Percentiles rank a stretch among this genome's conserved stretches.
Conservation (phyloP, 331 rosid genomes). For the Prunus yedoensis region DNA sequence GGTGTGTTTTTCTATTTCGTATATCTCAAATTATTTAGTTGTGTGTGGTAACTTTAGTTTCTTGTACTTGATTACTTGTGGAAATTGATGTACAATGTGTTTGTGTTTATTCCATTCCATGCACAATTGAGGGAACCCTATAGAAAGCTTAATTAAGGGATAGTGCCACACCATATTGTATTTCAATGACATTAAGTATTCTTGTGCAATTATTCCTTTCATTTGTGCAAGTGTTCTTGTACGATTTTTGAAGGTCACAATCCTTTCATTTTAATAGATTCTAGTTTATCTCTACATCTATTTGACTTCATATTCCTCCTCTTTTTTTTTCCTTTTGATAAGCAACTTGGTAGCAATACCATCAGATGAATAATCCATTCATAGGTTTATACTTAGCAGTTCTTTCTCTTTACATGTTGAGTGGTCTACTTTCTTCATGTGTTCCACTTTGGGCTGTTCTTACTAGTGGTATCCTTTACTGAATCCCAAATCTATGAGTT, state of each 20-base stretch:
- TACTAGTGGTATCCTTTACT: background rate
- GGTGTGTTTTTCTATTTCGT: constrained; percentile 48
- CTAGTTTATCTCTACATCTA: background rate
- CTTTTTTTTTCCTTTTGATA: background rate
- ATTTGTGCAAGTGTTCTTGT: background rate
- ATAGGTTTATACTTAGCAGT: background rate
- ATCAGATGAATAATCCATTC: background rate
- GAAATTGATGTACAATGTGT: background rate
- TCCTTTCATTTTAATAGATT: background rate
- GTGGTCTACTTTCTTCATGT: constrained; percentile 1
- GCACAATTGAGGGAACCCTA: background rate
- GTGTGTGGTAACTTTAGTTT: background rate
- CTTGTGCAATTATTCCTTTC: too few relatives aligned
- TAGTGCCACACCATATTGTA: too few relatives aligned
- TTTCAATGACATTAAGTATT: too few relatives aligned
- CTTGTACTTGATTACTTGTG: background rate
- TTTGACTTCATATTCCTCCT: background rate
- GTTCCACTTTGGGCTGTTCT: background rate
- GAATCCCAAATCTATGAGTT: background rate
- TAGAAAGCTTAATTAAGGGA: too few relatives aligned
- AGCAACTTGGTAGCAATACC: background rate
- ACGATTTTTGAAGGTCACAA: background rate
- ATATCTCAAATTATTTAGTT: background rate
- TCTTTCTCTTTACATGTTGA: background rate
- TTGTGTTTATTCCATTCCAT: background rate